Base-by-base conservation (phyloP, 805 yeast species). In the Tetrapisispora fleetii region DNA sequence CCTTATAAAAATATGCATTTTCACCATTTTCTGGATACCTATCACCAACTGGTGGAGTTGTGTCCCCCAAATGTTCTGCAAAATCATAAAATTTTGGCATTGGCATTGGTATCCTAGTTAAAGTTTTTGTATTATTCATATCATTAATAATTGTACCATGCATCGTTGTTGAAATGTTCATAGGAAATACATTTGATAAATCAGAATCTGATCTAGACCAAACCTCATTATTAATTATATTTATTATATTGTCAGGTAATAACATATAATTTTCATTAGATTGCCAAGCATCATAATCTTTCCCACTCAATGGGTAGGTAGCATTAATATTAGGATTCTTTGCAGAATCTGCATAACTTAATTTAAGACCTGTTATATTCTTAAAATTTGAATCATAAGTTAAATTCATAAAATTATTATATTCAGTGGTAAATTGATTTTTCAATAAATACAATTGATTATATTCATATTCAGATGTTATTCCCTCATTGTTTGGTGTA, bases 281-380 rank as follows among this genome's bases (percentile, higher is more conserved):
- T 22, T 57, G 43, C 67, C 80, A 77, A 2, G 71, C 64, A 7
- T 65, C 56, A 48, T 79, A 71, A 42, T 69, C 64, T 46, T 68
- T 70, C 6, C 64, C 67, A 1, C 69, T 78, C 24, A 81, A 62
- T 0, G 90, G 90, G 76, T 81, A 82, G 0, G 78, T 72, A 21
- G 67, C 65, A 51, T 74, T 72, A 1, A 65, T 68, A 27, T 70
- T 70, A 44, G 72, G 65, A 13, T 76, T 75, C 5, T 68, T 61
- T 1, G 74, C 19, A 16, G 71, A 73, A 63, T 83, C 95, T 10
- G 72, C 68, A 55, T 85, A 86, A 30, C 87, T 78, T 33, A 82
- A 64, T 56, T 72, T 74, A 50, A 82, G 77, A 3, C 96, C 96
- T 0, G 93, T 83, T 16, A 86, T 62, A 56, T 85, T 83, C 1